Conservation (phyloP, 2,329 filamentous ascomycete genomes). For the Arthrobotrys musiformis region DNA sequence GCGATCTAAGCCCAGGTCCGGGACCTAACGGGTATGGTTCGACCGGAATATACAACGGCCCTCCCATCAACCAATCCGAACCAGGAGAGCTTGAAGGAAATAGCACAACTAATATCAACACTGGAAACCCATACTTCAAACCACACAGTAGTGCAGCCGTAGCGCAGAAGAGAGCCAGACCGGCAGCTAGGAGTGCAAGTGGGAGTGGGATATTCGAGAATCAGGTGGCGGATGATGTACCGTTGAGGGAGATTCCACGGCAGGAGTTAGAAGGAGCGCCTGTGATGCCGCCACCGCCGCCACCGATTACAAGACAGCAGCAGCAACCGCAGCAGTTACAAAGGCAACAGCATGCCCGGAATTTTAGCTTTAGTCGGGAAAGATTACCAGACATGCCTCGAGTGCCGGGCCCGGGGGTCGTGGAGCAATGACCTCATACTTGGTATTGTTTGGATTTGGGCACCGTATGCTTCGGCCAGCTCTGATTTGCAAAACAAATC, state of each 20-base stretch:
- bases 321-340: too few species aligned
- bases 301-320: not conserved
- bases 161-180: not conserved
- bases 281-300: not conserved
- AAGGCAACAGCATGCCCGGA: conserved; percentile 1
- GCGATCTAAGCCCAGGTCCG: not conserved
- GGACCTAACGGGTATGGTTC: not conserved
- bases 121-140: conserved; percentile 7
- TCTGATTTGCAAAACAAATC: too few species aligned
- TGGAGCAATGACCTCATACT: not conserved
- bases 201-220: conserved; percentile 21
- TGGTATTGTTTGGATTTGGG: too few species aligned
- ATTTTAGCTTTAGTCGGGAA: not conserved
- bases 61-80: too few species aligned
- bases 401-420: conserved; percentile 28
- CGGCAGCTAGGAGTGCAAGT: not conserved
- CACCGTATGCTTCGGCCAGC: too few species aligned
- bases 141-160: not conserved
- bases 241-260: conserved; percentile 12
- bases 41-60: too few species aligned
- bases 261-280: conserved; percentile 48
- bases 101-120: not conserved
- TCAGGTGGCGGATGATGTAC: conserved; percentile 3
- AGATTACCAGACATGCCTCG: conserved; percentile 36
- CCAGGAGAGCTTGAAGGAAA: conserved; percentile 29